These are phyloP conservation scores for Curvularia sp. DNA, from an alignment of 2,329 filamentous ascomycete genomes.

Conservation along the genomic window DNA sequence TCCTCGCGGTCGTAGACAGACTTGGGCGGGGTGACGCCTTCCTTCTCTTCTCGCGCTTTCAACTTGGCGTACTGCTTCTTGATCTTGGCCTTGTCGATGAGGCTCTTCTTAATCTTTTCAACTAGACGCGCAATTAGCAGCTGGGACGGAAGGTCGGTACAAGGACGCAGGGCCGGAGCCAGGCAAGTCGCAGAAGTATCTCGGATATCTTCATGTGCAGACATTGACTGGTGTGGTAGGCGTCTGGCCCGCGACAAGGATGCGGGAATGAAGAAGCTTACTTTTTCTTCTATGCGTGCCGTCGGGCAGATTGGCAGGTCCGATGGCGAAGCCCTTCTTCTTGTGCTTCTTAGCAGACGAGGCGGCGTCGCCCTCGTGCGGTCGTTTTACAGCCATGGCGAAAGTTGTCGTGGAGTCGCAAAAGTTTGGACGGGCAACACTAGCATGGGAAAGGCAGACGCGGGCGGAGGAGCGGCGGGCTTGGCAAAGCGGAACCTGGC, in stretches of 20 bases:
- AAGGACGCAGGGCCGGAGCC: not conserved
- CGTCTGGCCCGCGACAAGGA: not conserved
- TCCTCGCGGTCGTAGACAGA: conserved; percentile 48
- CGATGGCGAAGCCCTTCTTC: conserved; percentile 81
- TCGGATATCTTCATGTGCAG: not conserved
- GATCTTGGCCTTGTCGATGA: conserved; percentile 92
- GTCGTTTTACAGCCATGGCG: conserved; percentile 66
- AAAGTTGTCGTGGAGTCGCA: conserved; percentile 2
- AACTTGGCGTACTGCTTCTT: conserved; percentile 93
- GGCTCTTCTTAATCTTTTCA: conserved; percentile 84
- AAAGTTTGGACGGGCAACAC: conserved; percentile 6
- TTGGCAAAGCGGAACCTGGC: conserved; percentile 27
- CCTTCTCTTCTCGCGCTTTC: conserved; percentile 66
- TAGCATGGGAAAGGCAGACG: conserved; percentile 11
- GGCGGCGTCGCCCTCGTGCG: conserved; percentile 56
- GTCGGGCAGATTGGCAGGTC: conserved; percentile 88
- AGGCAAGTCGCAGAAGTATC: not conserved
- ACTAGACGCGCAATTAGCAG: conserved; percentile 58
- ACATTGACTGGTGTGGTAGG: not conserved
- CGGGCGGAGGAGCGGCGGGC: conserved; percentile 28
- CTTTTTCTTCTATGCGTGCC: conserved; percentile 85
- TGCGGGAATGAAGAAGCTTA: conserved; percentile 36
- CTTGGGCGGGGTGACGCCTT: conserved; percentile 39
- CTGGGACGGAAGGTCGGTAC: no score
- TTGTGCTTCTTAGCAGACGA: conserved; percentile 53